Evolutionary conservation across 2,329 filamentous ascomycete species (phyloP), one percentile per base, ranked within the genome.

Genomic region (Byssothecium circinans): DNA sequence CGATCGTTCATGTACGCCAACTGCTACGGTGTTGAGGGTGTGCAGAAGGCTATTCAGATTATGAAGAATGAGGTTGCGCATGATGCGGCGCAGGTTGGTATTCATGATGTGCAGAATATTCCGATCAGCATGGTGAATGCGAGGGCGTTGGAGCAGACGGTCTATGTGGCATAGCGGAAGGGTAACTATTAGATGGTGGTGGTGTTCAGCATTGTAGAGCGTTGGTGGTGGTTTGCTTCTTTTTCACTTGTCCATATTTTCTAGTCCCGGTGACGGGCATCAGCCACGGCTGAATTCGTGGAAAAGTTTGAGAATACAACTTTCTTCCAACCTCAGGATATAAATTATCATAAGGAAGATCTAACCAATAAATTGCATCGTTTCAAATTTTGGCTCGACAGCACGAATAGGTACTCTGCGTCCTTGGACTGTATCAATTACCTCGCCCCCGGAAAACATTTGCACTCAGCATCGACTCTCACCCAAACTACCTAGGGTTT

Each of bases 11-110:
- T 79, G 72, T 80, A 73, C 58, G 69, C 76, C 30, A 77, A 77
- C 49, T 56, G 70, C 23, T 79, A 81, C 49, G 83, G 83, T 2
- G 77, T 79, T 65, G 74, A 76, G 27, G 83, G 84, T 35, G 83
- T 86, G 1, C 77, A 82, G 62, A 72, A 82, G 57, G 77, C 69
- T n/a, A 74, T 78, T 43, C 54, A 73, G 43, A 66, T 81, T 12
- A 62, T 81, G 57, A 77, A 75, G 68, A 62, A 68, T 41, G 78
- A 79, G 67, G 65, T 81, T 34, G 50, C 49, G 15, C 34, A 37
- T 3, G 56, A 60, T 53, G 54, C 54, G 4, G 54, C 44, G 1
- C 48, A 60, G 29, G 19, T 52, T 7, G 54, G 56, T 2, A 47
- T 60, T 40, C 25, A 34, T 2, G 53, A 57, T 36, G 14, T 60